A percentile compares a stretch with the other conserved stretches of the same genome.
phyloP scores from a whole-genome alignment of 2,329 filamentous ascomycete genomes.

The Colletotrichum ledebouriae region DNA sequence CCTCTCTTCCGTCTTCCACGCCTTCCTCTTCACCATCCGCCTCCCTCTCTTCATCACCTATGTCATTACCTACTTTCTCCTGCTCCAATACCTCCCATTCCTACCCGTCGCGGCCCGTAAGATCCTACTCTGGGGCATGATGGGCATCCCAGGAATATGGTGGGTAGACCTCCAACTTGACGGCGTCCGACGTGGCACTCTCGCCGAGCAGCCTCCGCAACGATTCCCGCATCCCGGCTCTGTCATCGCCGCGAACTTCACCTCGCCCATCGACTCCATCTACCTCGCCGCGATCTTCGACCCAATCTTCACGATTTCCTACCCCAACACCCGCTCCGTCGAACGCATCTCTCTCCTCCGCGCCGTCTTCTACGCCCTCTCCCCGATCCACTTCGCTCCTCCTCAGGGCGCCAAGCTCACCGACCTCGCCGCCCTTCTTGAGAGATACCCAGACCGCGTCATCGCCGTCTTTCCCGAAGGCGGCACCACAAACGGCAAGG shows the following conservation, averaged over 20 bases:
- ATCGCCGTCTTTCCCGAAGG: constrained; percentile 94
- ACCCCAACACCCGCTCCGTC: constrained; percentile 80
- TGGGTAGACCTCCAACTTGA: constrained; percentile 99
- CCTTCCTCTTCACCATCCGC: constrained; percentile 83
- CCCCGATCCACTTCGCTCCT: constrained; percentile 65
- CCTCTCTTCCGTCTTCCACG: constrained; percentile 73
- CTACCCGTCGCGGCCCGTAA: constrained; percentile 77
- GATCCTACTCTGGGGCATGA: constrained; percentile 86
- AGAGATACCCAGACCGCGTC: constrained; percentile 78
- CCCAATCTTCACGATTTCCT: constrained; percentile 91
- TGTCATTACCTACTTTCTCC: constrained; percentile 78
- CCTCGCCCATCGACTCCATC: constrained; percentile 90
- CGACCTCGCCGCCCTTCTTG: constrained; percentile 73
- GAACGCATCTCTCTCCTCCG: constrained; percentile 81
- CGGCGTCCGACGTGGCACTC: constrained; percentile 91
- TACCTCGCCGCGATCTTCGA: constrained; percentile 98
- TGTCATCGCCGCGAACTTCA: constrained; percentile 91
- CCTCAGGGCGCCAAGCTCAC: constrained; percentile 63
- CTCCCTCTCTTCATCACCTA: constrained; percentile 82
- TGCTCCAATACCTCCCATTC: constrained; percentile 85
- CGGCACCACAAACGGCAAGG: constrained; percentile 93
- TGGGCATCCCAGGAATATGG: constrained; percentile 93
- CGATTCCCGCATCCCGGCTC: constrained; percentile 84
- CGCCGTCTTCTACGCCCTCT: constrained; percentile 81
- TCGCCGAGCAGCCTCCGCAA: constrained; percentile 79